Conservation (phyloP, 208 protist genomes). For the Leptomonas pyrrhocoris region DNA sequence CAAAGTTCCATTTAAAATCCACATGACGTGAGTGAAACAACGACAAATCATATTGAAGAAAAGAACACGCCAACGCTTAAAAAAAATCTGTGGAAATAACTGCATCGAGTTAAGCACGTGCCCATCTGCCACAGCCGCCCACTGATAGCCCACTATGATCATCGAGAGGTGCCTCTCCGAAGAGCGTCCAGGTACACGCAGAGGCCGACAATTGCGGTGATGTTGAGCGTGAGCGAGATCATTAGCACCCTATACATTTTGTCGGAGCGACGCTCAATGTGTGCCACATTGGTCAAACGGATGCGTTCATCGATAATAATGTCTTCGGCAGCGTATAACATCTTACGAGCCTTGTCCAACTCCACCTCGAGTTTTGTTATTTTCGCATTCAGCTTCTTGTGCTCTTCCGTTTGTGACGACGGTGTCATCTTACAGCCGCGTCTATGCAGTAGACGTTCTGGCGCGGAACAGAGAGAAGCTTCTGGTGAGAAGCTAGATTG, state of each 20-base stretch:
- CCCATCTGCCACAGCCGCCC: too few species aligned
- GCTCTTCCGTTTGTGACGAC: too few species aligned
- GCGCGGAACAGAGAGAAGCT: neutral
- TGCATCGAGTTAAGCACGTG: too few species aligned
- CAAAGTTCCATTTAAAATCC: too few species aligned
- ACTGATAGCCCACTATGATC: neutral
- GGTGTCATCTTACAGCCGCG: neutral
- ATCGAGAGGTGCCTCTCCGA: neutral
- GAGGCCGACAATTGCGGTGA: neutral
- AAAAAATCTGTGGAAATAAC: too few species aligned
- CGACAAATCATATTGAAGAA: too few species aligned
- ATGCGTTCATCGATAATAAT: slow-evolving; percentile 24
- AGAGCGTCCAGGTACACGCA: neutral
- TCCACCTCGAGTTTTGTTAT: slow-evolving; percentile 2
- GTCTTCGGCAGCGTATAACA: slow-evolving; percentile 21
- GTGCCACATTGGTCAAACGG: neutral
- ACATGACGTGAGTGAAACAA: too few species aligned
- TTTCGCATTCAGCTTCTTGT: neutral
- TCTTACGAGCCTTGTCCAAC: neutral
- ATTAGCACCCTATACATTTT: neutral
- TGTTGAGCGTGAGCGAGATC: neutral
- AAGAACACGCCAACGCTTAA: too few species aligned
- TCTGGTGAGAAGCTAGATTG: neutral
- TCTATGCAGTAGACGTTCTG: neutral
- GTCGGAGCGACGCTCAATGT: too few species aligned